These are phyloP conservation scores for Colletotrichum noveboracense DNA, from an alignment of 2,329 filamentous ascomycete genomes.

Conservation along the genomic window DNA sequence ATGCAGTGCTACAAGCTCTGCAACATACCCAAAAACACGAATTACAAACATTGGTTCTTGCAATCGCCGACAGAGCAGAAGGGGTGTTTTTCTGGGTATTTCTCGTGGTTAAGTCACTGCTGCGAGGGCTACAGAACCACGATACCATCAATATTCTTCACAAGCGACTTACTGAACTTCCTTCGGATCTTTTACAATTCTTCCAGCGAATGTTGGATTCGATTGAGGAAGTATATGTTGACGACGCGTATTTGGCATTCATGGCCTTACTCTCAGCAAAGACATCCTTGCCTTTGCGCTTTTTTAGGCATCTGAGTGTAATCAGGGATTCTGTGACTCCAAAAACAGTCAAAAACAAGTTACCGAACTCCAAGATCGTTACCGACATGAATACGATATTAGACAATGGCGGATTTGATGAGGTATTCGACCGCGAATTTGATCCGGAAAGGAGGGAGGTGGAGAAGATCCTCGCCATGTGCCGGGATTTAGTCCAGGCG, in stretches of 20 bases:
- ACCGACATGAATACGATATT: too few relatives aligned
- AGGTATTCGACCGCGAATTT: too few relatives aligned
- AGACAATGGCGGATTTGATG: too few relatives aligned
- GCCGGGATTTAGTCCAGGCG: background rate
- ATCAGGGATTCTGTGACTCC: too few relatives aligned
- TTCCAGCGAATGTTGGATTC: slow-evolving; percentile 19
- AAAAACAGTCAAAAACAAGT: too few relatives aligned
- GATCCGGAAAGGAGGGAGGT: too few relatives aligned
- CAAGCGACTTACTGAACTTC: slow-evolving; percentile 1
- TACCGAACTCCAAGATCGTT: too few relatives aligned
- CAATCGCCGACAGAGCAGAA: slow-evolving; percentile 24
- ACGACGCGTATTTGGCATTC: background rate
- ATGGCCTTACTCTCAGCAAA: background rate
- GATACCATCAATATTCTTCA: slow-evolving; percentile 7
- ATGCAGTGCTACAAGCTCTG: too few relatives aligned
- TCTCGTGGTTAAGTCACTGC: slow-evolving; percentile 24
- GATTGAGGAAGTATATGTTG: background rate
- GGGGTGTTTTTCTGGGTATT: slow-evolving; percentile 40
- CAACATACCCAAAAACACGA: too few relatives aligned
- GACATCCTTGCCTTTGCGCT: background rate
- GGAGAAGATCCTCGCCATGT: too few relatives aligned
- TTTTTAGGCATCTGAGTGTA: too few relatives aligned
- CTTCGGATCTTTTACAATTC: slow-evolving; percentile 18
- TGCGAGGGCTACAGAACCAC: slow-evolving; percentile 14
- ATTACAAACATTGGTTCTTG: too few relatives aligned